Conservation (phyloP, 768 basidiomycete genomes). For the Cyathus striatus region DNA sequence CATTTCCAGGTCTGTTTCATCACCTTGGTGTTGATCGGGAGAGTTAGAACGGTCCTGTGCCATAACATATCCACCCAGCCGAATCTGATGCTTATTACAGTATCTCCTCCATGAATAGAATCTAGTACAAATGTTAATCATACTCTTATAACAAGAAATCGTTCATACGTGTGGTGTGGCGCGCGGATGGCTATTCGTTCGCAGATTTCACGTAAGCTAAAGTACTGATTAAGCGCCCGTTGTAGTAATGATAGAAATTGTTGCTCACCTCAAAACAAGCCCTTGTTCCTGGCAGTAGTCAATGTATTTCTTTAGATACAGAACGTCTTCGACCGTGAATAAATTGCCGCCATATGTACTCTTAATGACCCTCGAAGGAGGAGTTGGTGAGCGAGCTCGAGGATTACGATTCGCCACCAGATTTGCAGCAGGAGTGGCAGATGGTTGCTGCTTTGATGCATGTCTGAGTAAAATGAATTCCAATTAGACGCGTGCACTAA, state of each 20-base stretch:
- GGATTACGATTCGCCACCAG: conserved; percentile 66
- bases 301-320: conserved; percentile 83
- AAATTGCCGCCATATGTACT: conserved; percentile 88
- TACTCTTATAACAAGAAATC: too few relatives aligned
- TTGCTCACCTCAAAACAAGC: conserved; percentile 63
- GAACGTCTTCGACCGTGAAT: conserved; percentile 79
- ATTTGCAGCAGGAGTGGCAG: conserved; percentile 61
- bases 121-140: conserved; percentile 30
- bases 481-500: too few relatives aligned
- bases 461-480: too few relatives aligned
- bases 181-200: conserved; percentile 83
- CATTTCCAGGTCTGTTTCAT: conserved; percentile 35
- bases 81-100: conserved; percentile 90
- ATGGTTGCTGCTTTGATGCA: conserved; percentile 43
- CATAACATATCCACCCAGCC: conserved; percentile 84
- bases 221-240: neutral
- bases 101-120: conserved; percentile 91
- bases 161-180: conserved; percentile 81
- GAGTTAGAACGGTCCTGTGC: conserved; percentile 47
- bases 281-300: conserved; percentile 90
- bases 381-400: conserved; percentile 76
- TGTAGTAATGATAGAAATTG: neutral
- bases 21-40: conserved; percentile 35
- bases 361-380: conserved; percentile 78
- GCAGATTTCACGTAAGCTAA: conserved; percentile 76